Evolutionary conservation across 805 yeast genomes (phyloP).

Genomic region (Kodamaea hsintzibuensis): DNA sequence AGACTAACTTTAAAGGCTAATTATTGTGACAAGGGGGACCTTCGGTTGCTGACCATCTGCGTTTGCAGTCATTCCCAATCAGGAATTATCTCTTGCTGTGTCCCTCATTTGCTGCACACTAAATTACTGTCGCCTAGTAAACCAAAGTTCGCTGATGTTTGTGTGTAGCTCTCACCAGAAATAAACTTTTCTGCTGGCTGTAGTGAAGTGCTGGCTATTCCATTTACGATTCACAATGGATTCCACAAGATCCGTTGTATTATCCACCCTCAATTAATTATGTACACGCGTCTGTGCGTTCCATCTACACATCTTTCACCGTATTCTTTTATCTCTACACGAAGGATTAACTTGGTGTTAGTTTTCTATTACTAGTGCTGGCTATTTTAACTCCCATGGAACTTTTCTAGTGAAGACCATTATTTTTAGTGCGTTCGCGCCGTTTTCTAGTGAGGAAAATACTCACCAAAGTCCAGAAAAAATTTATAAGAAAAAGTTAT

Average conservation of each 20-base stretch:
- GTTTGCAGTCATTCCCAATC: conserved; percentile 1
- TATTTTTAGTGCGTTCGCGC: not conserved
- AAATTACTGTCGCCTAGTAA: conserved; percentile 1
- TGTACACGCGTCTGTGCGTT: not conserved
- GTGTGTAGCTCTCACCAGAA: not conserved
- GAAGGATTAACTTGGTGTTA: not conserved
- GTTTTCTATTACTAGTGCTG: not conserved
- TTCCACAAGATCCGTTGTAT: not conserved
- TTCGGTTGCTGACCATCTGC: not conserved
- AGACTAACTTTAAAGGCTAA: not conserved
- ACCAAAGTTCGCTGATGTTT: not conserved
- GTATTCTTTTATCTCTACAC: not conserved
- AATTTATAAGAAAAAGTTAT: not conserved
- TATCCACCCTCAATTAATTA: not conserved
- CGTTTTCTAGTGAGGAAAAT: not conserved
- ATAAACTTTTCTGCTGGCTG: conserved; percentile 1
- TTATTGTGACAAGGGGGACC: not conserved
- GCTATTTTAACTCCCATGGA: not conserved
- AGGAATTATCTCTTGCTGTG: not conserved
- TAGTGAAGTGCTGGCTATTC: conserved; percentile 1
- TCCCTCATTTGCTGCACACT: not conserved
- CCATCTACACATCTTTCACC: not conserved
- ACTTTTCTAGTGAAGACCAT: not conserved
- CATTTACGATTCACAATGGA: not conserved
- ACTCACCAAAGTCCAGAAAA: not conserved